Percentiles rank a stretch among this genome's conserved stretches.
phyloP scores from a whole-genome alignment of 2,329 filamentous ascomycete genomes.

The Thelonectria olida region DNA sequence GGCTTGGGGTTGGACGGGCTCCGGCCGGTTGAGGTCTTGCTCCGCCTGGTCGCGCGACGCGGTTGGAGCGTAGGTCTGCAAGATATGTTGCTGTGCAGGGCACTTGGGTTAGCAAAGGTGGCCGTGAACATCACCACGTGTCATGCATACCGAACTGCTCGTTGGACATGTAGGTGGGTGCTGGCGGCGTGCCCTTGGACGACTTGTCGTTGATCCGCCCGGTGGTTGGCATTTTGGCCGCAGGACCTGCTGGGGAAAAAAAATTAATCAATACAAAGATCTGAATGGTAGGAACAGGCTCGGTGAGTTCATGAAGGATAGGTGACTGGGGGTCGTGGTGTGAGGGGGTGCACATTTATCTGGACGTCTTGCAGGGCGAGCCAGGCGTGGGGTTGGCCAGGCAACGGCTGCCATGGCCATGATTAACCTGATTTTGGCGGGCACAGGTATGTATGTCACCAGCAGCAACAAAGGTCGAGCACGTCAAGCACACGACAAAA shows the following conservation, averaged over 20 bases:
- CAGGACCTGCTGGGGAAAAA: slow-evolving; percentile 22
- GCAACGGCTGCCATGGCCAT: slow-evolving; percentile 31
- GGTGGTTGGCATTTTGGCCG: slow-evolving; percentile 43
- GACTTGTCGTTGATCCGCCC: slow-evolving; percentile 48
- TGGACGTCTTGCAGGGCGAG: slow-evolving; percentile 21
- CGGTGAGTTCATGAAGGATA: slow-evolving; percentile 18
- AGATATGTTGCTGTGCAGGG: slow-evolving; percentile 70
- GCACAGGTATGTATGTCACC: slow-evolving; percentile 25
- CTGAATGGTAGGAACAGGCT: slow-evolving; percentile 27
- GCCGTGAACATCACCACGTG: slow-evolving; percentile 20
- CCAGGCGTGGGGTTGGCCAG: slow-evolving; percentile 37
- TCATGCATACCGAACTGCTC: slow-evolving; percentile 69
- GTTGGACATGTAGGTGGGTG: slow-evolving; percentile 71
- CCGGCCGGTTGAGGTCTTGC: slow-evolving; percentile 68
- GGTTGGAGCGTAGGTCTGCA: slow-evolving; percentile 74
- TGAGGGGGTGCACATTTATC: slow-evolving; percentile 31
- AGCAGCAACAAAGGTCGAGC: slow-evolving; percentile 29
- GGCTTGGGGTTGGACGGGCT: slow-evolving; percentile 46
- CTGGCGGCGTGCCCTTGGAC: slow-evolving; percentile 68
- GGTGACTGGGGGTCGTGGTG: slow-evolving; percentile 13
- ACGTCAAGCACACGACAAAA: background rate
- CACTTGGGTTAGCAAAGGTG: slow-evolving; percentile 30
- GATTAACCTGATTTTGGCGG: background rate
- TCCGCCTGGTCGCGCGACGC: slow-evolving; percentile 73
- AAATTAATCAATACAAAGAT: slow-evolving; percentile 27